Evolutionary conservation across 2,329 filamentous ascomycete species (phyloP).

Genomic region (Pezicula neosporulosa): DNA sequence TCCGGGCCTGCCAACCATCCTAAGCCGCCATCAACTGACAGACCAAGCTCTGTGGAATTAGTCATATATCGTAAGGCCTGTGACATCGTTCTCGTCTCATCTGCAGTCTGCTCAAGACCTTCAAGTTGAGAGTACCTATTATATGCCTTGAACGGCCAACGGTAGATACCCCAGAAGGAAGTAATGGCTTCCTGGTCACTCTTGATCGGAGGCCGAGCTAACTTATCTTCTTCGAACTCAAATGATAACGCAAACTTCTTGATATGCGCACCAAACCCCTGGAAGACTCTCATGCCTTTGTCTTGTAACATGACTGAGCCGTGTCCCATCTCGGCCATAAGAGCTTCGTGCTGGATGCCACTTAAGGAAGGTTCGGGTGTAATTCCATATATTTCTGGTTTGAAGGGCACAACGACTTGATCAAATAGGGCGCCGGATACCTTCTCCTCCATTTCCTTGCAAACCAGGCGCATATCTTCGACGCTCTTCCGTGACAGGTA

Average conservation of each 20-base stretch:
- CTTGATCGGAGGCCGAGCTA: slow-evolving; percentile 52
- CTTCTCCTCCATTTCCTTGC: slow-evolving; percentile 53
- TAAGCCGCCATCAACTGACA: slow-evolving; percentile 65
- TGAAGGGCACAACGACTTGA: slow-evolving; percentile 64
- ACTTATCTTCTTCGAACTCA: slow-evolving; percentile 55
- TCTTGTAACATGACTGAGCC: slow-evolving; percentile 28
- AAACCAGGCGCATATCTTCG: slow-evolving; percentile 58
- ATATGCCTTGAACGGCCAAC: slow-evolving; percentile 60
- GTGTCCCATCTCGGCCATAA: slow-evolving; percentile 4
- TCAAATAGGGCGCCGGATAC: slow-evolving; percentile 56
- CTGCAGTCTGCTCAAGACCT: slow-evolving; percentile 58
- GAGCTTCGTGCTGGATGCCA: not conserved
- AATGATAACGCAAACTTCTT: slow-evolving; percentile 64
- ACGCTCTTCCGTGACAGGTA: slow-evolving; percentile 56
- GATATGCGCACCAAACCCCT: slow-evolving; percentile 58
- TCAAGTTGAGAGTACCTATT: slow-evolving; percentile 56
- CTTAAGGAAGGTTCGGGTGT: slow-evolving; percentile 28
- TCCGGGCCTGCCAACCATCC: slow-evolving; percentile 66
- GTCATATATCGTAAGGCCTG: slow-evolving; percentile 54
- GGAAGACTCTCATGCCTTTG: slow-evolving; percentile 57
- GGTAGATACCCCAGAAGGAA: slow-evolving; percentile 62
- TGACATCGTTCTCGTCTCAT: slow-evolving; percentile 59
- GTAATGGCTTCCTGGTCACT: slow-evolving; percentile 48
- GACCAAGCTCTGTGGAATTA: slow-evolving; percentile 57
- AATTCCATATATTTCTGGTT: slow-evolving; percentile 58